These are phyloP conservation scores for Curvularia hawaiiensis DNA, from an alignment of 2,329 filamentous ascomycete species.

Conservation along the genomic window DNA sequence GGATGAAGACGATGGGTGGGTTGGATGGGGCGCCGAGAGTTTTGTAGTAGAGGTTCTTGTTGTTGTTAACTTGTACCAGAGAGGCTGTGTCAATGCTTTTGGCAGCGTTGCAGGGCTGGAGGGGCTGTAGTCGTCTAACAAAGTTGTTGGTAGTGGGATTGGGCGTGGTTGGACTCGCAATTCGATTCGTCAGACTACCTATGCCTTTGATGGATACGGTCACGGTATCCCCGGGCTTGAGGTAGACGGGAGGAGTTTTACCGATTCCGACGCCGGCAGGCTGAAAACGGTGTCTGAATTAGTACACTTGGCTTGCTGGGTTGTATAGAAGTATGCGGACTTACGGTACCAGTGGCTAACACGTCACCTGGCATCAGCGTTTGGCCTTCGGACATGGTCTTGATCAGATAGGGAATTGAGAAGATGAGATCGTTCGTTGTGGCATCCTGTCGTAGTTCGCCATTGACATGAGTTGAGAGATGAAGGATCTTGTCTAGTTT, in stretches of 20 bases:
- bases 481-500: conserved; percentile 35
- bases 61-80: neutral
- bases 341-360: conserved; percentile 57
- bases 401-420: conserved; percentile 51
- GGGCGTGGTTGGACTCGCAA: neutral
- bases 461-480: conserved; percentile 55
- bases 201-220: conserved; percentile 29
- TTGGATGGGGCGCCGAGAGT: conserved; percentile 9
- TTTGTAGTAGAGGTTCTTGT: neutral
- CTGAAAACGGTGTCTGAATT: no score
- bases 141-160: neutral
- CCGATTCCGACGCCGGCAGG: no score
- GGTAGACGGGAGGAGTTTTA: conserved; percentile 34
- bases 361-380: conserved; percentile 54
- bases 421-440: conserved; percentile 55
- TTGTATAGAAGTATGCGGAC: no score
- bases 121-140: neutral
- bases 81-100: neutral
- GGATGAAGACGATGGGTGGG: conserved; percentile 57
- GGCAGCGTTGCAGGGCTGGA: neutral
- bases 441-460: conserved; percentile 53
- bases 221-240: conserved; percentile 34
- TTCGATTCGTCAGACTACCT: neutral
- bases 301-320: no score
- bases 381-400: conserved; percentile 53